Conservation (phyloP, 805 yeast species). For the Brettanomyces naardenensis region DNA sequence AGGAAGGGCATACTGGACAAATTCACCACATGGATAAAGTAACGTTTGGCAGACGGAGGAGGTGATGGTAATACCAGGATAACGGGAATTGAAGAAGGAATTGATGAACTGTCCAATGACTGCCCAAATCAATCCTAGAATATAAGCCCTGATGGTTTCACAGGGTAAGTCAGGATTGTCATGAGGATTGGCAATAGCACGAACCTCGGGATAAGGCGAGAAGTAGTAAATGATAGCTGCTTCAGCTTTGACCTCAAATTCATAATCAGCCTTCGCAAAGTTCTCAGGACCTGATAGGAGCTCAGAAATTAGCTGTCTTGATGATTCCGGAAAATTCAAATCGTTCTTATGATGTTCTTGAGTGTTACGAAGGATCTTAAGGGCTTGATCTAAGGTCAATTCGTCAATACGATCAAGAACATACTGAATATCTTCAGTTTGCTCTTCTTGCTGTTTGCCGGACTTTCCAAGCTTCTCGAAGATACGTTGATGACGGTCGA, state of each 20-base stretch:
- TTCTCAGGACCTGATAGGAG: background rate
- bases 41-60: constrained; percentile 51
- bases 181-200: constrained; percentile 48
- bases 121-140: constrained; percentile 13
- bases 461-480: background rate
- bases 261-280: constrained; percentile 5
- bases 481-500: background rate
- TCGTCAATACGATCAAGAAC: constrained; percentile 2
- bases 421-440: constrained; percentile 1
- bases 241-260: constrained; percentile 18
- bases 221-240: constrained; percentile 33
- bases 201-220: constrained; percentile 61
- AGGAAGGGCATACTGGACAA: constrained; percentile 36
- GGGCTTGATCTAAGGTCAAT: constrained; percentile 17
- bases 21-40: constrained; percentile 51
- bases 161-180: constrained; percentile 43
- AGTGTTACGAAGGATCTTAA: constrained; percentile 21
- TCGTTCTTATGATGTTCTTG: constrained; percentile 23
- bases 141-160: constrained; percentile 31
- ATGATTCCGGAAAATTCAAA: constrained; percentile 22
- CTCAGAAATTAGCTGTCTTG: background rate
- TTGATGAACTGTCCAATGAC: constrained; percentile 53
- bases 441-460: background rate
- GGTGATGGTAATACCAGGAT: constrained; percentile 44
- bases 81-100: constrained; percentile 48